Conservation (phyloP, 768 basidiomycete genomes). For the Termitomyces sp. region DNA sequence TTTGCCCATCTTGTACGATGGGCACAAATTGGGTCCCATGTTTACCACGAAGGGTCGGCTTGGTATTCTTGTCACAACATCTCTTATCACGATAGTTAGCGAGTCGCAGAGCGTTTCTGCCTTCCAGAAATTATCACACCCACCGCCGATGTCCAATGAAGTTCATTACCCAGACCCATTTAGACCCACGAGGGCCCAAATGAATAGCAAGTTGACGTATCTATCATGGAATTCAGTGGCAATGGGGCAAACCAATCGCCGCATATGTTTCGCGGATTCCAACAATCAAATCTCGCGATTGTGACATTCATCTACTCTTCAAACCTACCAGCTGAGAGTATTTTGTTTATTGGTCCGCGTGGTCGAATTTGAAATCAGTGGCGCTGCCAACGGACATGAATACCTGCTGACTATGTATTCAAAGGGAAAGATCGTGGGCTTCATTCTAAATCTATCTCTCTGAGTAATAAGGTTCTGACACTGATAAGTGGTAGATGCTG, state of each 20-base stretch:
- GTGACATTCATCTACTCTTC: neutral
- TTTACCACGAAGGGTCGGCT: neutral
- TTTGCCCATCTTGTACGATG: neutral
- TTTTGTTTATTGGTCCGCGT: neutral
- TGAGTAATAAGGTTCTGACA: neutral
- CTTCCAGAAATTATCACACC: neutral
- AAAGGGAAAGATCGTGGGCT: neutral
- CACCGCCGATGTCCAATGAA: neutral
- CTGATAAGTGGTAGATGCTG: neutral
- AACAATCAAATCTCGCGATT: neutral
- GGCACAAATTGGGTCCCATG: neutral
- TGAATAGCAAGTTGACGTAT: neutral
- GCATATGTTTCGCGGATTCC: neutral
- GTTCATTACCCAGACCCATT: neutral
- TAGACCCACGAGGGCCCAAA: neutral
- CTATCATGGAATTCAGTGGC: neutral
- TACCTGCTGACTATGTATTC: neutral
- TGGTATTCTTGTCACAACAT: neutral
- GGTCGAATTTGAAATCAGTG: neutral
- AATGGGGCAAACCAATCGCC: neutral
- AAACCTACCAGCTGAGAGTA: neutral
- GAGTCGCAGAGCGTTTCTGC: neutral
- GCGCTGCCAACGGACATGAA: neutral
- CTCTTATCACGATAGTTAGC: neutral
- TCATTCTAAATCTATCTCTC: neutral